Evolutionary conservation across 2,329 filamentous ascomycete genomes (phyloP).

Genomic region (Fusarium longipes): DNA sequence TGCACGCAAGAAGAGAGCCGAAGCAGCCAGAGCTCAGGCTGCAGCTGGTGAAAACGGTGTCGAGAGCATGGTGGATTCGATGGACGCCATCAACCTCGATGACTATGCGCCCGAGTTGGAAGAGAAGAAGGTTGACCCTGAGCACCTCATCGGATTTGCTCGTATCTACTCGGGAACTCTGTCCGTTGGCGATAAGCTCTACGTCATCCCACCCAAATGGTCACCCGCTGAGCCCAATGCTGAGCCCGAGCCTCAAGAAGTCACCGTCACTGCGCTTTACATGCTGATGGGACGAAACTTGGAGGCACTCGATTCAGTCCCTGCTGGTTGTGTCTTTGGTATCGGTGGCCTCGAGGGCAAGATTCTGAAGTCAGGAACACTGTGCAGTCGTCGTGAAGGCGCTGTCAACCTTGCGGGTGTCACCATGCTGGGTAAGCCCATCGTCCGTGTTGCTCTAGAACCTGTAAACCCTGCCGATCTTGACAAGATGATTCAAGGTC

Average conservation of each 20-base stretch:
- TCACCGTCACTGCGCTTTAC: slow-evolving; percentile 88
- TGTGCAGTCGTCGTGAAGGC: slow-evolving; percentile 88
- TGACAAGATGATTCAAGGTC: slow-evolving; percentile 91
- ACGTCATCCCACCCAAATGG: slow-evolving; percentile 93
- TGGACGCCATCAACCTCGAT: slow-evolving; percentile 71
- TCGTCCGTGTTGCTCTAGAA: slow-evolving; percentile 95
- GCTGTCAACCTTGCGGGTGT: slow-evolving; percentile 92
- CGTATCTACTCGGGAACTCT: slow-evolving; percentile 92
- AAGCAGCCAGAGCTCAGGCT: slow-evolving; percentile 83
- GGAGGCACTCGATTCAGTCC: slow-evolving; percentile 84
- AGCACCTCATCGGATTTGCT: slow-evolving; percentile 94
- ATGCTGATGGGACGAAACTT: slow-evolving; percentile 94
- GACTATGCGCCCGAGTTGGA: slow-evolving; percentile 59
- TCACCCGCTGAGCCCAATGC: slow-evolving; percentile 81
- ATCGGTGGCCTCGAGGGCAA: slow-evolving; percentile 92
- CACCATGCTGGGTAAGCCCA: slow-evolving; percentile 82
- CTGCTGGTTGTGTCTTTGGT: slow-evolving; percentile 94
- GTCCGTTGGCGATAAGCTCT: slow-evolving; percentile 88
- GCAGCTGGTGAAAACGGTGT: slow-evolving; percentile 62
- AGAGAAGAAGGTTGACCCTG: slow-evolving; percentile 74
- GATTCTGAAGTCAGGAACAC: slow-evolving; percentile 93
- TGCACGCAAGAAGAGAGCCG: slow-evolving; percentile 87
- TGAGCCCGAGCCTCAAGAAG: slow-evolving; percentile 79
- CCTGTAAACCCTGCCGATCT: slow-evolving; percentile 90
- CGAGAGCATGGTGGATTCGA: slow-evolving; percentile 67